Evolutionary conservation across 1,139 yeast species (phyloP).

Genomic region (Diutina ranongensis): DNA sequence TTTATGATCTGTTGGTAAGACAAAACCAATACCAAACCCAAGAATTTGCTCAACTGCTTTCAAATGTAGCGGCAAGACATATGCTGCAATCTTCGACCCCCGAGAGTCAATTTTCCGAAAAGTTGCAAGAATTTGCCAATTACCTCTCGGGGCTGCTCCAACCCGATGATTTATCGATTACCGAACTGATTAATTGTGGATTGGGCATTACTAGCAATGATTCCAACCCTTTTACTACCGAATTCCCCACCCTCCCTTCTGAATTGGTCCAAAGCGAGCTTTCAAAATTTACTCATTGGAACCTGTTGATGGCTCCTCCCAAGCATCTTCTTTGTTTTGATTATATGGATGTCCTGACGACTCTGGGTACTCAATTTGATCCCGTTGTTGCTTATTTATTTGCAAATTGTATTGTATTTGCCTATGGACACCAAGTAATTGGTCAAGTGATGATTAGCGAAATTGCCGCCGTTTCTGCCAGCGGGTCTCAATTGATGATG

Average conservation of each 20-base stretch:
- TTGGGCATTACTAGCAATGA: not conserved
- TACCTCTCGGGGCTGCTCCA: not conserved
- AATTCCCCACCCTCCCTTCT: not conserved
- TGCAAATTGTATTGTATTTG: constrained; percentile 5
- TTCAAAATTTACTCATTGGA: not conserved
- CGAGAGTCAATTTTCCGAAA: not conserved
- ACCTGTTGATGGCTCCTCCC: not conserved
- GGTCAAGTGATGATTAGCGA: constrained; percentile 1
- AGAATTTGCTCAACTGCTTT: not conserved
- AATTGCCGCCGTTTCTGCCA: not conserved
- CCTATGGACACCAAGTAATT: not conserved
- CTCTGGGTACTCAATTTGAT: not conserved
- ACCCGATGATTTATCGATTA: not conserved
- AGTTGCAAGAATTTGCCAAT: not conserved
- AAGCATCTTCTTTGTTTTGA: not conserved
- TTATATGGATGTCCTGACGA: constrained; percentile 1
- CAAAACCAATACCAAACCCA: not conserved
- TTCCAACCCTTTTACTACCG: not conserved
- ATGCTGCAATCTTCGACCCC: not conserved
- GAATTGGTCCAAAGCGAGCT: not conserved
- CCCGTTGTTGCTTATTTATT: constrained; percentile 2
- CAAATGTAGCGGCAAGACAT: not conserved
- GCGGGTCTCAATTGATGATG: not conserved
- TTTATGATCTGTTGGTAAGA: constrained; percentile 1
- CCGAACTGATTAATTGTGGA: not conserved